A percentile compares a stretch with the other conserved stretches of the same genome.
phyloP scores from a whole-genome alignment of 805 yeast species.

The Dipodascopsis uninucleata region DNA sequence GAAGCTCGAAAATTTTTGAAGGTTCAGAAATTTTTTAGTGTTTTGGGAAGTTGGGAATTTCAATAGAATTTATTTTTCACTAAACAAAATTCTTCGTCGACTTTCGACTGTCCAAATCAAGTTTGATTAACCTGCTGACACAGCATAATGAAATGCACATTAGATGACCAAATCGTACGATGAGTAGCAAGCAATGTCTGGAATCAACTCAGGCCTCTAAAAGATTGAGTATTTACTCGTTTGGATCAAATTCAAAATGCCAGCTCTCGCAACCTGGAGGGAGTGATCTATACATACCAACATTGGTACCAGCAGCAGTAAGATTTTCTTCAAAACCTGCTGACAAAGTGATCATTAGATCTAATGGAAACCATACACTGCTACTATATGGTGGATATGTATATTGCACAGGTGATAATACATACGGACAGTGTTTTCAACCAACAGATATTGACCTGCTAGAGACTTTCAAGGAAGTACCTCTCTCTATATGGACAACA shows the following conservation, averaged over 20 bases:
- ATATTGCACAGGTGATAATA: slow-evolving; percentile 58
- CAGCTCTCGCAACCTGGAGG: slow-evolving; percentile 14
- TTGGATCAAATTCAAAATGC: slow-evolving; percentile 23
- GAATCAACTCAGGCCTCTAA: too few species aligned
- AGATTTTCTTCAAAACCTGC: not conserved
- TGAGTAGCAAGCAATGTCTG: too few species aligned
- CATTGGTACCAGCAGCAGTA: slow-evolving; percentile 1
- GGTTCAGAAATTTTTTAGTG: too few species aligned
- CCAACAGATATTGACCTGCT: not conserved
- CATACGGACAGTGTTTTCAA: slow-evolving; percentile 52
- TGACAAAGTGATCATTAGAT: slow-evolving; percentile 47
- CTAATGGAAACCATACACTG: slow-evolving; percentile 73
- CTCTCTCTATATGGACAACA: not conserved
- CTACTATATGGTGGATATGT: slow-evolving; percentile 54
- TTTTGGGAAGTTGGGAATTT: too few species aligned
- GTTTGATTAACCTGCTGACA: too few species aligned
- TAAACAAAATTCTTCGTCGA: too few species aligned
- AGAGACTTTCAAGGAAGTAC: slow-evolving; percentile 1
- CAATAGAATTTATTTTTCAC: too few species aligned
- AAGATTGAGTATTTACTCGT: slow-evolving; percentile 9
- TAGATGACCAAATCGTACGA: too few species aligned
- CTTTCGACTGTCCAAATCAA: too few species aligned
- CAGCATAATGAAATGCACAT: too few species aligned
- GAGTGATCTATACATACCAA: slow-evolving; percentile 16
- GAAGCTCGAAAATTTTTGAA: too few species aligned